These are phyloP conservation scores for Colletotrichum liaoningense DNA, from an alignment of 2,329 filamentous ascomycete genomes.

Conservation along the genomic window DNA sequence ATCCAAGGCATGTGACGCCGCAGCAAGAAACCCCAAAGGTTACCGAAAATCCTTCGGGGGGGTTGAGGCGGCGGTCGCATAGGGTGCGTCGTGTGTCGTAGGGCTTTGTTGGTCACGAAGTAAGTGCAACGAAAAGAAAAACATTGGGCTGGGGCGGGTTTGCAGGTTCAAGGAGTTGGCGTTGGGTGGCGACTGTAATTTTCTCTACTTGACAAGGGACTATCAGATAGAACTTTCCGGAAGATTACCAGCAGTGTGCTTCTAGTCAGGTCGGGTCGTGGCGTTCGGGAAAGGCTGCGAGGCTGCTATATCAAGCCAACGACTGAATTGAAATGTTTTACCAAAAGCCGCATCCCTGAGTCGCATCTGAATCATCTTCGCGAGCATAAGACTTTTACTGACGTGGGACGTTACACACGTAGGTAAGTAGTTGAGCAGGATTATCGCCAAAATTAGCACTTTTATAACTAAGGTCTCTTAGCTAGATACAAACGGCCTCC, in stretches of 20 bases:
- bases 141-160: not conserved
- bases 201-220: not conserved
- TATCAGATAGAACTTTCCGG: not conserved
- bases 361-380: not conserved
- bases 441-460: conserved; percentile 12
- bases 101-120: conserved; percentile 18
- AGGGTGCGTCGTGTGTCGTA: conserved; percentile 6
- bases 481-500: conserved; percentile 20
- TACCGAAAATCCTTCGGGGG: not conserved
- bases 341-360: not conserved
- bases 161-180: conserved; percentile 13
- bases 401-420: not conserved
- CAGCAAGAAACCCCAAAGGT: not conserved
- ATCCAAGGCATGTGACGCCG: not conserved
- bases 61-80: conserved; percentile 18
- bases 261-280: not conserved
- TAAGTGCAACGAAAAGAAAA: conserved; percentile 20
- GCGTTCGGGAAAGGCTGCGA: not conserved
- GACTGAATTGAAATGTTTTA: not conserved
- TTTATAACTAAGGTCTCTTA: conserved; percentile 14
- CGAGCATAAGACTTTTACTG: not conserved
- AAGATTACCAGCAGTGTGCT: not conserved
- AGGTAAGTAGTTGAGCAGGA: not conserved
- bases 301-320: not conserved
- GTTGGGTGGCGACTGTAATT: conserved; percentile 13